Percentiles rank a stretch among this genome's conserved stretches.
Evolutionary conservation across 2,329 filamentous ascomycete genomes (phyloP).

Genomic region (Claviceps pazoutovae): DNA sequence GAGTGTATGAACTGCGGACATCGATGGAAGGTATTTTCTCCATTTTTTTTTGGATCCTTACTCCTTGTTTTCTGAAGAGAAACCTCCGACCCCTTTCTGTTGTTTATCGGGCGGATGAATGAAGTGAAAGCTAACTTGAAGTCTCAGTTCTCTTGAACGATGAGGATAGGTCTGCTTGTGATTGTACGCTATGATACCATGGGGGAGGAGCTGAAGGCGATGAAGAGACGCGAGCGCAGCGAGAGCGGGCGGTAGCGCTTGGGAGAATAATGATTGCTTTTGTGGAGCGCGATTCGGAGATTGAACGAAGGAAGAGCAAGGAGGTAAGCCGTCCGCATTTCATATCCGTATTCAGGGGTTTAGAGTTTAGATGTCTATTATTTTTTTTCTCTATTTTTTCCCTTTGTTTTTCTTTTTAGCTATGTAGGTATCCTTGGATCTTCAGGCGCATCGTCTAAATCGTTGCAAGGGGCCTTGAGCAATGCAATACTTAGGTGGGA

Average conservation of each 20-base stretch:
- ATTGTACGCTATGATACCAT: slow-evolving; percentile 1
- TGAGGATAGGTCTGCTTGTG: background rate
- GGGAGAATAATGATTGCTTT: background rate
- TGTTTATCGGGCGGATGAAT: background rate
- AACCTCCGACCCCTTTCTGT: too few relatives aligned
- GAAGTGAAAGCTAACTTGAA: background rate
- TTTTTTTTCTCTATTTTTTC: background rate
- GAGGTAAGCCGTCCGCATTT: too few relatives aligned
- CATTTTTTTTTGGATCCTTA: background rate
- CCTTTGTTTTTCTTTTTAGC: background rate
- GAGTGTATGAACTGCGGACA: slow-evolving; percentile 57
- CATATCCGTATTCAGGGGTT: too few relatives aligned
- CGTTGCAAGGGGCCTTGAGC: too few relatives aligned
- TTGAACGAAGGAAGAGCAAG: background rate
- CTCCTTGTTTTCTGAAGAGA: background rate
- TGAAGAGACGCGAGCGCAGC: background rate
- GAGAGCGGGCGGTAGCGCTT: background rate
- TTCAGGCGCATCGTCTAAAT: too few relatives aligned
- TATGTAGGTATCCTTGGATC: too few relatives aligned
- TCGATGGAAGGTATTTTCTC: slow-evolving; percentile 51
- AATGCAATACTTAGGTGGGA: too few relatives aligned
- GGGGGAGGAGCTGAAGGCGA: background rate
- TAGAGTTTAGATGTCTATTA: background rate
- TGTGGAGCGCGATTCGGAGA: background rate
- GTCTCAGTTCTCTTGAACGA: slow-evolving; percentile 1